Base-by-base conservation (phyloP, 257 asterid genomes). In the Ophiorrhiza pumila region DNA sequence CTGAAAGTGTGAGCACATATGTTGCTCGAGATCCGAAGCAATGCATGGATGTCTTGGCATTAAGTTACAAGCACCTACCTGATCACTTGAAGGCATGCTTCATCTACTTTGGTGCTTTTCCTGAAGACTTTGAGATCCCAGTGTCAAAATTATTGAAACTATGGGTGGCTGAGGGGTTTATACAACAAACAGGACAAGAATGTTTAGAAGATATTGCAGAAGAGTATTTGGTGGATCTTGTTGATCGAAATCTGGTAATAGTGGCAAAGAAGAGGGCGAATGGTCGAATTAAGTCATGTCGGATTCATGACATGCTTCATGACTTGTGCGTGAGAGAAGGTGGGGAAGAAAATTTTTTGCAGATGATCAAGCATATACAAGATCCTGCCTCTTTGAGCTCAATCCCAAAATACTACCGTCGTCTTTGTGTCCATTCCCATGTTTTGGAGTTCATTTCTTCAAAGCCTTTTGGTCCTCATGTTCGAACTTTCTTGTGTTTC, bases 401-500 rank as follows among this genome's bases (percentile, higher is more conserved):
- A 3, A 27, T 66, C 29, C 77, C 71, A 45, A 72, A 49, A 23
- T 67, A 76, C 50, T 76, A 63, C 56, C 86, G 83, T 2, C 81
- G 88, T 15, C 72, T 81, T 34, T 79, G 84, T 47, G 59, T 81
- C 75, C 81, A 79, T 74, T 77, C 84, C 13, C 72, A 74, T 50
- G 74, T 79, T 31, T 35, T 74, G 22, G 81, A 81, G 39, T 81
- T 78, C 65, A 60, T 79, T 14, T 47, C 69, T 56, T 74, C 82
- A 17, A 81, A 73, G 77, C 86, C 82, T 37, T 46, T 43, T 22
- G 77, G 75, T 47, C 78, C 73, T n/a, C 78, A 72, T 42, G 82
- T 84, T 32, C 82, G 86, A 59, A 81, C 88, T 25, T 74, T 81
- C 50, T 63, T 81, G 78, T 72, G 84, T 52, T 82, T 84, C 55